Percentiles rank a stretch among this genome's conserved stretches.
Evolutionary conservation across 352 stramenopile genomes (phyloP).

Genomic region (Globisporangium nunn): DNA sequence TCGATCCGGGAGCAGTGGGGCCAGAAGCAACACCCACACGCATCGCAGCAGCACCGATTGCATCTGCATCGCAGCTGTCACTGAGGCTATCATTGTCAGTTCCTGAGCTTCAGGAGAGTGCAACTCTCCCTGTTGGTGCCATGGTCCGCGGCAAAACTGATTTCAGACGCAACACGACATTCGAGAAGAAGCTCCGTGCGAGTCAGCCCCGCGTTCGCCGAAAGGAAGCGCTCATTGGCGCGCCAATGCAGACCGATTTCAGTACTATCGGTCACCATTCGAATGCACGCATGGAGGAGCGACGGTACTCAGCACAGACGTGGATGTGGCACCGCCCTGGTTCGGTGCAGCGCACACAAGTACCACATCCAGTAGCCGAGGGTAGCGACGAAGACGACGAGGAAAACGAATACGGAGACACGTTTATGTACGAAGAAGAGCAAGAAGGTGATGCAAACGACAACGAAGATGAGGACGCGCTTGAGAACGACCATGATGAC

Average conservation of each 20-base stretch:
- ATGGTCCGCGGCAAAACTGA: neutral
- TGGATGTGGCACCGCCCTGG: slow-evolving; percentile 34
- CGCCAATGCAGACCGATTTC: slow-evolving; percentile 18
- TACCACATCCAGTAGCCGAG: neutral
- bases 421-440: slow-evolving; percentile 14
- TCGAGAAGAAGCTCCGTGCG: slow-evolving; percentile 5
- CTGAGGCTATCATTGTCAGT: neutral
- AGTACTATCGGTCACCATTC: slow-evolving; percentile 38
- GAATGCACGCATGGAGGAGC: slow-evolving; percentile 40
- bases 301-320: slow-evolving; percentile 39
- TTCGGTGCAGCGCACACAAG: neutral
- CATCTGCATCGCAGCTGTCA: neutral
- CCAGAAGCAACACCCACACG: neutral
- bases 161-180: slow-evolving; percentile 3
- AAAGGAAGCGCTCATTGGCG: slow-evolving; percentile 34
- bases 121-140: neutral
- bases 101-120: neutral
- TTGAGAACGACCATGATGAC: slow-evolving; percentile 11
- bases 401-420: slow-evolving; percentile 6
- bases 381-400: neutral
- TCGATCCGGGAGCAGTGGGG: neutral
- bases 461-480: slow-evolving; percentile 14
- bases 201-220: slow-evolving; percentile 7
- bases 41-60: neutral
- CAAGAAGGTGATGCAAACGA: slow-evolving; percentile 10